phyloP scores from a whole-genome alignment of 2,329 filamentous ascomycete species.

The Arthrocladium fulminans region DNA sequence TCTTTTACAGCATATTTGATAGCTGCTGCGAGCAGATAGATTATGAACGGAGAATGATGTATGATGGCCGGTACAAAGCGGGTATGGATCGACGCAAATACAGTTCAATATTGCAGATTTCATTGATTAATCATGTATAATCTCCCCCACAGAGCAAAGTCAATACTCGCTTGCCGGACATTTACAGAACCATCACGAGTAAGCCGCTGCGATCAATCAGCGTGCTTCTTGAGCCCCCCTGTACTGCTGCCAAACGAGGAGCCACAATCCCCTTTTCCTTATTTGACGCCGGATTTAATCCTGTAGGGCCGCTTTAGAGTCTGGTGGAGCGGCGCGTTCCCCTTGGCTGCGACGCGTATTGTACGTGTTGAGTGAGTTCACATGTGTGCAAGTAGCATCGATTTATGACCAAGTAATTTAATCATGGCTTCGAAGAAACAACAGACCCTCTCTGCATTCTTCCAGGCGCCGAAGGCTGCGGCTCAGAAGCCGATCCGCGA shows the following conservation, averaged over 20 bases:
- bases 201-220: too few species aligned
- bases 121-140: too few species aligned
- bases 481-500: neutral
- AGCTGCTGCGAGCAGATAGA: neutral
- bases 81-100: neutral
- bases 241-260: too few species aligned
- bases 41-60: neutral
- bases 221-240: too few species aligned
- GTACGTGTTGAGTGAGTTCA: neutral
- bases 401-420: constrained; percentile 24
- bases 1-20: constrained; percentile 6
- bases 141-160: too few species aligned
- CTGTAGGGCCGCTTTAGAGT: too few species aligned
- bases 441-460: constrained; percentile 31
- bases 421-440: constrained; percentile 31
- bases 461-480: constrained; percentile 12
- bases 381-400: neutral
- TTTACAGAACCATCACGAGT: too few species aligned
- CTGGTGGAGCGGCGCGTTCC: too few species aligned
- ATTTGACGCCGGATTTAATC: too few species aligned
- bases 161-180: too few species aligned
- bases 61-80: neutral
- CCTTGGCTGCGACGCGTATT: neutral
- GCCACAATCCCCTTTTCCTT: too few species aligned
- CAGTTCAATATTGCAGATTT: neutral